Conservation (phyloP, 148 eudicot genomes). For the Rhododendron simsii region DNA sequence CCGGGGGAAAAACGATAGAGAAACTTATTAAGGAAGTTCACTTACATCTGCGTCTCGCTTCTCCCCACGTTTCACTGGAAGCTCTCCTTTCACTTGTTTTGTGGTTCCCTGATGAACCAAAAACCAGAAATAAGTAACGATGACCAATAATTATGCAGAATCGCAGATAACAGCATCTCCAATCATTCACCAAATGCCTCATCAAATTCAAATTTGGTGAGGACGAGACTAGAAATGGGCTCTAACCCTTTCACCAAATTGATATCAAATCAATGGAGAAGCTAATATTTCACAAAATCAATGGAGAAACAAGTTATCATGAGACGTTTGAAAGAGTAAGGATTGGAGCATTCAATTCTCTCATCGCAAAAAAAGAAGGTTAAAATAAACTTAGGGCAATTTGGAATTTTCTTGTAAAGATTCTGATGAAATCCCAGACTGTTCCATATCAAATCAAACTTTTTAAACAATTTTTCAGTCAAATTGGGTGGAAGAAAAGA, state of each 20-base stretch:
- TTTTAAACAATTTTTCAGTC: neutral
- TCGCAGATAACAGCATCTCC: neutral
- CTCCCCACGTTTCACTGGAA: neutral
- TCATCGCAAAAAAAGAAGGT: neutral
- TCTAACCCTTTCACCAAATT: neutral
- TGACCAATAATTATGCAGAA: neutral
- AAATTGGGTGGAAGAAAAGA: neutral
- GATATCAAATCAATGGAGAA: neutral
- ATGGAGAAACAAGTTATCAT: neutral
- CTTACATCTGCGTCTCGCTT: neutral
- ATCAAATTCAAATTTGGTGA: neutral
- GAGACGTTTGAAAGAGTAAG: neutral
- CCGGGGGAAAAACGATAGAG: neutral
- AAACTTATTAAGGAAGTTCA: neutral
- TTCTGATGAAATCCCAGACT: neutral
- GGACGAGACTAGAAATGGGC: neutral
- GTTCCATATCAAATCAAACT: neutral
- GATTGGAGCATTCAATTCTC: neutral
- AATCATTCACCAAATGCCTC: neutral
- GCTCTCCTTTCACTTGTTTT: neutral
- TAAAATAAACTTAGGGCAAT: neutral
- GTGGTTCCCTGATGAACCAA: neutral
- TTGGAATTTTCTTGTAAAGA: neutral
- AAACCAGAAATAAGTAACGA: too few relatives aligned
- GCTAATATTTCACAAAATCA: neutral